A percentile compares a stretch with the other conserved stretches of the same genome.
Conservation (phyloP, 164 flowering plant genomes). For the Magnolia officinalis region DNA sequence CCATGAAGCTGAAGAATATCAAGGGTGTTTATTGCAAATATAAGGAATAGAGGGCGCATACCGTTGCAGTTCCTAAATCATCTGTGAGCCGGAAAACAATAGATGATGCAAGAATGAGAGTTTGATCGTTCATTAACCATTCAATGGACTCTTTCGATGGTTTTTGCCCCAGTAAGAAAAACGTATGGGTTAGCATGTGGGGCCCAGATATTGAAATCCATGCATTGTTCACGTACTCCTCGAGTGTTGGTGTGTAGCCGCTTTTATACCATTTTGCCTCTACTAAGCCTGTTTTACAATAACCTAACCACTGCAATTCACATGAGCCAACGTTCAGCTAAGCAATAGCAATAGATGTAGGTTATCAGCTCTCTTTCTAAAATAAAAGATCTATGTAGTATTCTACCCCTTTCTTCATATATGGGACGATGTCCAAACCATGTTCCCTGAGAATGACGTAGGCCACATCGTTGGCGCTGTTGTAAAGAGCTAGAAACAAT, state of each 20-base stretch:
- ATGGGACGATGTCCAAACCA: constrained; percentile 5
- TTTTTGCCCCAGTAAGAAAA: constrained; percentile 25
- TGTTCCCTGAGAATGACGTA: background rate
- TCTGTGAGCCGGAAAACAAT: constrained; percentile 32
- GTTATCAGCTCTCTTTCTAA: background rate
- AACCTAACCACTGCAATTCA: constrained; percentile 33
- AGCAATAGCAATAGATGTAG: background rate
- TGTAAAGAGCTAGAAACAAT: constrained; percentile 35
- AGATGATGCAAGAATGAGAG: constrained; percentile 18
- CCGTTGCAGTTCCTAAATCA: constrained; percentile 33
- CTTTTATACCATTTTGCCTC: constrained; percentile 43
- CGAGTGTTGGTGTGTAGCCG: constrained; percentile 29
- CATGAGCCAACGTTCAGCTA: background rate
- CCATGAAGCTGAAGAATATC: too few relatives aligned
- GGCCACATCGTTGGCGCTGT: constrained; percentile 34
- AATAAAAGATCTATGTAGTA: background rate
- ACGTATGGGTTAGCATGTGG: constrained; percentile 31
- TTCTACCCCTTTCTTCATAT: constrained; percentile 24
- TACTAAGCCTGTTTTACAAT: constrained; percentile 30
- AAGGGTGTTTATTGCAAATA: too few relatives aligned
- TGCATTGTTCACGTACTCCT: constrained; percentile 40
- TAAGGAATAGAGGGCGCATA: background rate
- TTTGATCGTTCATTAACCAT: constrained; percentile 20
- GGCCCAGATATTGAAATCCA: constrained; percentile 24
- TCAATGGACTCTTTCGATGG: constrained; percentile 11